Evolutionary conservation across 176 grass and related monocot genomes (phyloP), one percentile per base, ranked within the genome.

Genomic region (Musa beccarii): DNA sequence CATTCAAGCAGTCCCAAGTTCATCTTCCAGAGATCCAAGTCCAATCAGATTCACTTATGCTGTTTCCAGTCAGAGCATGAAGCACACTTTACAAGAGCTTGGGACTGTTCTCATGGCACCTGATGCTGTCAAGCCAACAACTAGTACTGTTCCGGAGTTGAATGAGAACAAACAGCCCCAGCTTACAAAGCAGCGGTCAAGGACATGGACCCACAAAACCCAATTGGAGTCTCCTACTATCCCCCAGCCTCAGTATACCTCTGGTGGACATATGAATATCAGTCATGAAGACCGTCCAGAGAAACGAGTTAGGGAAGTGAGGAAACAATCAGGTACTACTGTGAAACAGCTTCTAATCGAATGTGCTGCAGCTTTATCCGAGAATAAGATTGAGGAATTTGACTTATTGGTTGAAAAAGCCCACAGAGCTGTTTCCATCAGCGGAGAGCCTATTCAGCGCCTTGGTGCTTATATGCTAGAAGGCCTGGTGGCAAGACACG

Each of bases 71-170:
- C 84, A 74, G 69, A 94, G 88, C 84, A 98, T 98, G 90, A 90
- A 86, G 86, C 84, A 91, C 50, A 55, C 95, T 10, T 75, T 98
- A 54, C 88, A 84, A 57, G 84, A 98, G 73, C 81, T 91, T 82
- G 90, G 93, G 65, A 89, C 86, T 43, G 95, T 84, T 88, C 85
- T 98, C 54, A 98, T 98, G 95, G 90, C 90, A 66, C 88, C 90
- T 69, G 90, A 98, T 59, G 74, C 69, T 78, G 82, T 84, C 76
- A 80, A 92, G 80, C 69, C 79, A 73, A 79, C 82, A 53, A 78
- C 82, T 71, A 81, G 77, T 75, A 78, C 74, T 62, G 78, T 83
- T 63, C 86, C 79, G 54, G 84, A 92, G 23, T 80, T 86, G 29
- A 78, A 86, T 63, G 90, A 87, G 70, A 78, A 43, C 17, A 92